Evolutionary conservation across 208 protist species (phyloP).

Genomic region (Balamuthia mandrillaris): DNA sequence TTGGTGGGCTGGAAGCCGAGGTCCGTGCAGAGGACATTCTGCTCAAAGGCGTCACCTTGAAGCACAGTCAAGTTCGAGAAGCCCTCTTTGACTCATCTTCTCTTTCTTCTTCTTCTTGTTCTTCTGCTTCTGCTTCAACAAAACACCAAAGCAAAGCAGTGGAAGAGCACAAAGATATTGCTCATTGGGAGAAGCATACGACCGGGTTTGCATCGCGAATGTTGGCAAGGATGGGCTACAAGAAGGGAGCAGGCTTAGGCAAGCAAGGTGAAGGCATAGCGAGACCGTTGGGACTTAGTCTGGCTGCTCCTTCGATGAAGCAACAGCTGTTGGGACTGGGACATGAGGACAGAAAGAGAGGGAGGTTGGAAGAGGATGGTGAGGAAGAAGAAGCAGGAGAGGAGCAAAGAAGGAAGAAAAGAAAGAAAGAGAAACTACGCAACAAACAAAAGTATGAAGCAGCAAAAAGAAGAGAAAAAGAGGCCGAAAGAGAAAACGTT

Average conservation of each 20-base stretch:
- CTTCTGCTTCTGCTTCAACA: background rate
- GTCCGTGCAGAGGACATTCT: background rate
- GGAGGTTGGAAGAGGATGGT: background rate
- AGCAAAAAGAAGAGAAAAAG: too few relatives aligned
- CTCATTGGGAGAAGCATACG: background rate
- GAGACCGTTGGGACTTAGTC: background rate
- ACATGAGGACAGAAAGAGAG: background rate
- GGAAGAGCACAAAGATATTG: background rate
- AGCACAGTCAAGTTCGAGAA: background rate
- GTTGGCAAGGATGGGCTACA: conserved; percentile 14
- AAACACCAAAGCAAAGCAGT: background rate
- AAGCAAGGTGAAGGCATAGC: background rate
- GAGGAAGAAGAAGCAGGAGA: background rate
- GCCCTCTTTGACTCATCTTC: background rate
- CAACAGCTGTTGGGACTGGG: background rate
- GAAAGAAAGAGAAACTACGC: too few relatives aligned
- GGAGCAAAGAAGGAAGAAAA: background rate
- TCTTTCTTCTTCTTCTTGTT: too few relatives aligned
- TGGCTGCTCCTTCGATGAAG: background rate
- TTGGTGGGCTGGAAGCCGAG: too few relatives aligned
- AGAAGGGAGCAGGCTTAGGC: background rate
- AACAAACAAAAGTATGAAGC: too few relatives aligned
- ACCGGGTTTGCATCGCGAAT: background rate
- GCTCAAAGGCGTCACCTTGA: background rate
- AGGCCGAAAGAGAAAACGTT: too few relatives aligned